Evolutionary conservation across 2,329 filamentous ascomycete species (phyloP), one percentile per base, ranked within the genome.

Genomic region (Alternaria viburni): DNA sequence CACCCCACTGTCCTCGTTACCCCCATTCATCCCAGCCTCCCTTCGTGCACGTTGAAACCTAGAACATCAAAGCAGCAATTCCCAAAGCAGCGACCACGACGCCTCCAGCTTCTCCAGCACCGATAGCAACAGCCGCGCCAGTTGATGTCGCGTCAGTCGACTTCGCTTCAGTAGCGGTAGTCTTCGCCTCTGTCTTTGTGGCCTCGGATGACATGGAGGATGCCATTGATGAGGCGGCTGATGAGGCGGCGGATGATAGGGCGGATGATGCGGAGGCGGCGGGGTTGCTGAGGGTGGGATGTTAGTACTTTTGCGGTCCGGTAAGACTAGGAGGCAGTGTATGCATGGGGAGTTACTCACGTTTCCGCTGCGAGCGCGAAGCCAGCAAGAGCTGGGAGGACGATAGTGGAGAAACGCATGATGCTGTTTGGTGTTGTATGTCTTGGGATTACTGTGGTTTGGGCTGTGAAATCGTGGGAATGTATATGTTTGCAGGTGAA

Each of bases 341-440:
- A n/a, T n/a, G n/a, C n/a, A n/a, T n/a, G n/a, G n/a, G n/a, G n/a
- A n/a, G n/a, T n/a, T 36, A 15, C 56, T 15, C 9, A 58, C 56
- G 46, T 17, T 2, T 52, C 49, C 21, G 23, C 46, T 13, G 56
- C 46, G 6, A 58, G 4, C 1, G 26, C 15, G 1, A 58, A n/a
- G 6, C 59, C 51, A 11, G 59, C 44, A 21, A 68, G 47, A 56
- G 57, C 50, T 13, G 59, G 28, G 13, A 62, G 21, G 17, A 60
- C 15, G 28, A 66, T 9, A 11, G 32, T 21, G 6, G 62, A 56
- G 65, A 68, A 61, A 66, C 56, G 67, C 65, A 68, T 69, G 10
- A 5, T 13, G 44, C 8, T 12, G n/a, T 3, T 4, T 19, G 11
- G 19, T 13, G 6, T 23, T 13, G 1, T 3, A 21, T 21, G 21